These are phyloP conservation scores for Auricularia sp. DNA, from an alignment of 768 basidiomycete species.

Conservation along the genomic window DNA sequence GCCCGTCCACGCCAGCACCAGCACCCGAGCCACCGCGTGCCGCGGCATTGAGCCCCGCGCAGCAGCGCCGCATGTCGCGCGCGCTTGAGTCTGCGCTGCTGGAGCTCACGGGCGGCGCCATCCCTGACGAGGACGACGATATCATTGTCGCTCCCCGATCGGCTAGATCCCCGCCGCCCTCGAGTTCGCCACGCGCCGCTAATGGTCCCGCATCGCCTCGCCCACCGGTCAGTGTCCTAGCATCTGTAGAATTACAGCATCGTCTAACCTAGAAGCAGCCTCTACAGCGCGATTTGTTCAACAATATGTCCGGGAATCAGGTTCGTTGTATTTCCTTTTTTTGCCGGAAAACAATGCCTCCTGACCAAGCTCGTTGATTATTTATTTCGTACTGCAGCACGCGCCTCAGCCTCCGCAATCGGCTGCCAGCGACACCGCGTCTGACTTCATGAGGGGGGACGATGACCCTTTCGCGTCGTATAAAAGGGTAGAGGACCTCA, in stretches of 20 bases:
- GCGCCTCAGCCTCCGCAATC: not conserved
- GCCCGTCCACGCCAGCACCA: not conserved
- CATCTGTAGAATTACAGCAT: not conserved
- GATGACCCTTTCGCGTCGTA: conserved; percentile 25
- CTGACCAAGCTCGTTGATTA: not conserved
- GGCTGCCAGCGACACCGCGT: not conserved
- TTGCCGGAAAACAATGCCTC: not conserved
- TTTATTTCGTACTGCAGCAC: not conserved
- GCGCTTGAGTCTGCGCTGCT: conserved; percentile 65
- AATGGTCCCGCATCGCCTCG: not conserved
- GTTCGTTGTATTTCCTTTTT: not conserved
- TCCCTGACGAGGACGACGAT: conserved; percentile 51
- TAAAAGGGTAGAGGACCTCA: conserved; percentile 55
- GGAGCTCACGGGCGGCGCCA: conserved; percentile 31
- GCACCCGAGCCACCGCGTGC: conserved; percentile 10
- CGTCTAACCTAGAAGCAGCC: not conserved
- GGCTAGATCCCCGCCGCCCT: conserved; percentile 3
- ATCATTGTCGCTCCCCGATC: conserved; percentile 10
- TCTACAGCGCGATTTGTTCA: not conserved
- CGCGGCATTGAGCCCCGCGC: conserved; percentile 40
- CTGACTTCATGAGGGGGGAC: not conserved
- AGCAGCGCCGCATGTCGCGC: conserved; percentile 54
- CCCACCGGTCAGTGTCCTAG: not conserved
- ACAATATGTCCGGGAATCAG: not conserved
- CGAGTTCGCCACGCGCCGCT: not conserved